A percentile compares a stretch with the other conserved stretches of the same genome.
Conservation (phyloP, 352 stramenopile genomes). For the Globisporangium carolinianum region DNA sequence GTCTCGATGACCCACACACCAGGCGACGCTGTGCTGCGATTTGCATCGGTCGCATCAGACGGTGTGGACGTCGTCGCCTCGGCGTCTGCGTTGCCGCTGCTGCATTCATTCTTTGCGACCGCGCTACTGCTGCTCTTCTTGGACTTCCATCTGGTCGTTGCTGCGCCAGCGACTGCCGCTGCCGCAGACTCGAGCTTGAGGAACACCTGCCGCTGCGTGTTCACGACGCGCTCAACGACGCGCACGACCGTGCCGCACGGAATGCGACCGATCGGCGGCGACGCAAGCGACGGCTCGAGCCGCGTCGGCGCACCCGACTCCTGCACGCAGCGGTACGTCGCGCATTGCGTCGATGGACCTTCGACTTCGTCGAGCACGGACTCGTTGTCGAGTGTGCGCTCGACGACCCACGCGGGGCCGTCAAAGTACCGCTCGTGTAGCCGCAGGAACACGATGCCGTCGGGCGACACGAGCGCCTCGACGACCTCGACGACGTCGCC, state of each 20-base stretch:
- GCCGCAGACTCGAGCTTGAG: slow-evolving; percentile 17
- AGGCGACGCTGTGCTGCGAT: background rate
- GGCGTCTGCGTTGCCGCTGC: too few relatives aligned
- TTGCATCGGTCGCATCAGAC: background rate
- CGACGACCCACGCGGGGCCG: slow-evolving; percentile 55
- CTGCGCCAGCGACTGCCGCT: background rate
- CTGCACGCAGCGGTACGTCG: slow-evolving; percentile 65
- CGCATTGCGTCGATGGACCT: slow-evolving; percentile 22
- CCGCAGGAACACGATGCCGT: slow-evolving; percentile 58
- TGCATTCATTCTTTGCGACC: background rate
- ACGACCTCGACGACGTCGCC: slow-evolving; percentile 72
- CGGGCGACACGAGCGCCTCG: slow-evolving; percentile 25
- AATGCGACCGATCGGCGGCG: slow-evolving; percentile 48
- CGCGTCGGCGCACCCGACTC: slow-evolving; percentile 53
- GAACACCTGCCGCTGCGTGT: slow-evolving; percentile 61
- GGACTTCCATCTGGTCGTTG: background rate
- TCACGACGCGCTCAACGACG: slow-evolving; percentile 50
- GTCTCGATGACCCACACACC: slow-evolving; percentile 70
- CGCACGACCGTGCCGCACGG: slow-evolving; percentile 44
- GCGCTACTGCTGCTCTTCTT: background rate
- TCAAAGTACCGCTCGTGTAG: slow-evolving; percentile 70
- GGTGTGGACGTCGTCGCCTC: background rate
- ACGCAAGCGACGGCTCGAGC: slow-evolving; percentile 45
- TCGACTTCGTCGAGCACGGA: slow-evolving; percentile 63
- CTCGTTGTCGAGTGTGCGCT: slow-evolving; percentile 72